Evolutionary conservation across 1,284 basidiomycete genomes (phyloP), one percentile per base, ranked within the genome.

Genomic region (Ganoderma sinense): DNA sequence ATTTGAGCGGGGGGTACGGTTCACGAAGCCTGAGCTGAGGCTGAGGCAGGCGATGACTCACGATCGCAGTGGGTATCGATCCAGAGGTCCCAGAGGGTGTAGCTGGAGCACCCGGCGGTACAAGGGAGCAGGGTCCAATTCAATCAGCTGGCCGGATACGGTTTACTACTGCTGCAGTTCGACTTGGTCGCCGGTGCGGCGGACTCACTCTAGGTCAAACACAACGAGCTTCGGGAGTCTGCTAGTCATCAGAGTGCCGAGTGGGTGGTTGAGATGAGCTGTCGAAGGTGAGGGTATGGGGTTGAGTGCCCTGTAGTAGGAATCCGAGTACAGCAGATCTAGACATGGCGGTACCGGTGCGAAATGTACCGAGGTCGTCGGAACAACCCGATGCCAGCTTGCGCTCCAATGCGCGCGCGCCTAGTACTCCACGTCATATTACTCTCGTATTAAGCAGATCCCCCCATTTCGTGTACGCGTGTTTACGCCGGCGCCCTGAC

Each of bases 21-120:
- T n/a, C n/a, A n/a, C n/a, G n/a, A n/a, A n/a, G n/a, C n/a, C n/a
- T n/a, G n/a, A n/a, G n/a, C n/a, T n/a, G n/a, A n/a, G 0, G 23
- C 16, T 16, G 55, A 39, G 39, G 20, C 41, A 59, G 18, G 23
- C 26, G 23, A 20, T 4, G 26, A 75, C 78, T 16, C 73, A 85
- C 88, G 85, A 67, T 83, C 81, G 66, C 90, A 83, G 77, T 93
- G 88, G n/a, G 88, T 90, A 77, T 95, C 93, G 56, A 95, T 91
- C 93, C 94, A 96, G 10, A 96, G 83, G 69, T 91, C 88, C 94
- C 94, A 96, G 1, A 96, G 83, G 0, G 94, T 96, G 78, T 93
- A 95, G 77, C 93, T 94, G 76, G 26, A 45, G 55, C 75, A 29
- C 31, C 23, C 8, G 16, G 5, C 26, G 31, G 23, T 31, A 33